Evolutionary conservation across 441 rosid species (phyloP).

Genomic region (Erysimum pusillum): DNA sequence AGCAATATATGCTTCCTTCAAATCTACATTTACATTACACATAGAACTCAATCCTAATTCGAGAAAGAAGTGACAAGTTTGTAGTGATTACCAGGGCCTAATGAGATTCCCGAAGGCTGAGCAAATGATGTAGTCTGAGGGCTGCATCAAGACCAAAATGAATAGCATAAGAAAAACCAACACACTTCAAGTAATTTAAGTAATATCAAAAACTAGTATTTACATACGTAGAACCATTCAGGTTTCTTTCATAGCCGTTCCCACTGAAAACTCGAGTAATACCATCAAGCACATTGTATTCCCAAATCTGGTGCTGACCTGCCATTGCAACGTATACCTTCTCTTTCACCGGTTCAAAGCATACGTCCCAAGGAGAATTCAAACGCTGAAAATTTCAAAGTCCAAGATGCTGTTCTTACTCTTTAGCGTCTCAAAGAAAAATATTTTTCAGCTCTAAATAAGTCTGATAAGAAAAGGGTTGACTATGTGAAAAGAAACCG

Average conservation of each 20-base stretch:
- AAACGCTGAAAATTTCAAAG: constrained; percentile 66
- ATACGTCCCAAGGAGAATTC: constrained; percentile 98
- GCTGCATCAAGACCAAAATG: constrained; percentile 54
- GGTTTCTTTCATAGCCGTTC: constrained; percentile 92
- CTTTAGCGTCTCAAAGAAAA: constrained; percentile 14
- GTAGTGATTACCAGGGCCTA: constrained; percentile 71
- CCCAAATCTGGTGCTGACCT: constrained; percentile 98
- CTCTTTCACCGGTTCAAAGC: constrained; percentile 74
- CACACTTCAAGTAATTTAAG: neutral
- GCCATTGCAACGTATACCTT: constrained; percentile 96
- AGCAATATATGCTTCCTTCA: constrained; percentile 78
- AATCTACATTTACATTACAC: constrained; percentile 51
- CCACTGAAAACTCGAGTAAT: constrained; percentile 88
- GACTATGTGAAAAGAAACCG: too few relatives aligned
- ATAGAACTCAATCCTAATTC: neutral
- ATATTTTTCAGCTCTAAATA: neutral
- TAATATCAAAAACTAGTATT: constrained; percentile 7
- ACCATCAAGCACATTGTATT: constrained; percentile 71
- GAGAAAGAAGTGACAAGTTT: neutral
- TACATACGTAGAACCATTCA: constrained; percentile 84
- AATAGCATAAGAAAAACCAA: constrained; percentile 8
- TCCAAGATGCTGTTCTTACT: constrained; percentile 17
- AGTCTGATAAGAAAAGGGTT: neutral
- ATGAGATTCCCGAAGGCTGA: constrained; percentile 94
- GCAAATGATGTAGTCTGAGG: constrained; percentile 84